phyloP scores from a whole-genome alignment of 805 yeast genomes.

The Zygotorulaspora sp. region DNA sequence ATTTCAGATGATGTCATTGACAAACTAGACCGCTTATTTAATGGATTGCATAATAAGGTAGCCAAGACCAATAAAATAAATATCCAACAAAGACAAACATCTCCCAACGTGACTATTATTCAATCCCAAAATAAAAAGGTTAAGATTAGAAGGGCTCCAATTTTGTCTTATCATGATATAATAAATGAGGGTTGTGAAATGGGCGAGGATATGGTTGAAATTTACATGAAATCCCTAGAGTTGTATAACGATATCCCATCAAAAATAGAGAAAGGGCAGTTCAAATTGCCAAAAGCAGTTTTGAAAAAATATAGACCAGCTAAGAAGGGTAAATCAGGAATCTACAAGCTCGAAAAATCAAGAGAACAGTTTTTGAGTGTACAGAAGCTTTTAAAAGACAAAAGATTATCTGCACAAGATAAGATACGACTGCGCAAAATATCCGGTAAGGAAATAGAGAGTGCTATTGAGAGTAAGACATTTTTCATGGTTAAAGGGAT shows the following conservation, averaged over 20 bases:
- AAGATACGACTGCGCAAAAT: constrained; percentile 12
- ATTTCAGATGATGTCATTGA: constrained; percentile 18
- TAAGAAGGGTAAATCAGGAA: constrained; percentile 8
- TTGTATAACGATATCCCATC: constrained; percentile 31
- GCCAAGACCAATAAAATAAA: constrained; percentile 25
- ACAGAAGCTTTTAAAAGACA: constrained; percentile 19
- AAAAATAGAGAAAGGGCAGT: constrained; percentile 19
- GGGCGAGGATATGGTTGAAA: constrained; percentile 31
- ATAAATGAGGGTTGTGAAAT: constrained; percentile 29
- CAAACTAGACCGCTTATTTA: constrained; percentile 29
- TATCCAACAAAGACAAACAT: constrained; percentile 15
- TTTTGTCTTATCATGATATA: constrained; percentile 28
- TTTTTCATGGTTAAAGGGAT: constrained; percentile 21
- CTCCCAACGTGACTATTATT: constrained; percentile 13
- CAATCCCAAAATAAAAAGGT: constrained; percentile 10
- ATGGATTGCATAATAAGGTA: constrained; percentile 25
- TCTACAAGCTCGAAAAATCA: constrained; percentile 5
- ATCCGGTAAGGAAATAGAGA: constrained; percentile 14
- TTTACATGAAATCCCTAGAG: constrained; percentile 33
- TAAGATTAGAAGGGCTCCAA: constrained; percentile 15
- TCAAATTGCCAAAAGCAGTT: constrained; percentile 25
- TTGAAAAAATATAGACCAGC: constrained; percentile 21
- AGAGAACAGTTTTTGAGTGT: constrained; percentile 18
- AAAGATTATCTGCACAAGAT: constrained; percentile 17
- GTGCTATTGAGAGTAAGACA: constrained; percentile 17